Base-by-base conservation (phyloP, 169 alveolate genomes). In the Eimeria maxima region DNA sequence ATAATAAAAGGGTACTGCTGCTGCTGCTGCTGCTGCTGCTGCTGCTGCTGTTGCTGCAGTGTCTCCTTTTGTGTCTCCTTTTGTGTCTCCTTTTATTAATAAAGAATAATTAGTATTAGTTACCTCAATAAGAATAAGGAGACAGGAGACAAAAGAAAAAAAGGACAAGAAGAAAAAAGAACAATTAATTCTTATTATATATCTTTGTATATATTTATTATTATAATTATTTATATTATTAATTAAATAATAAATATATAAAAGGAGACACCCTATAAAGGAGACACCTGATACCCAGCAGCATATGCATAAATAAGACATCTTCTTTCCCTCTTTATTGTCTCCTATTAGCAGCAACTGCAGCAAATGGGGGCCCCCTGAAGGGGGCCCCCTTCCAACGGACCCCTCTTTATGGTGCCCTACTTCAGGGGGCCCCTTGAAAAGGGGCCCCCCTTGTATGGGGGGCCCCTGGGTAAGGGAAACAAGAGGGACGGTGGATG, bases 121-220 rank as follows among this genome's bases (percentile, higher is more conserved):
- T 20, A 55, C 5, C 57, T 83, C 92, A 6, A 69, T 29, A 16
- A 83, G 42, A 60, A 83, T 57, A 33, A 76, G 57, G 92, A 83
- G 47, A 57, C 76, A 83, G 24, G 92, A 74, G 53, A 69, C 76
- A 65, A 50, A 67, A 6, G 87, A 93, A 57, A 80, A 83, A 93
- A 93, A 16, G 18, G 96, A 90, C n/a, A 93, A 93, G 11, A 73
- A 24, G 6, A 90, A 74, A 16, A 71, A 20, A 45, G 89, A 55
- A 29, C 88, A 71, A 76, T 93, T 76, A 33, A 93, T 93, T 42
- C 96, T 69, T 29, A 92, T 80, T 33, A 80, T 45, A 84, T 57
- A 57, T 22, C 96, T 84, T 87, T 93, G 96, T 38, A 93, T 57
- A 13, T 80, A 38, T 4, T 92, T 92, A 73, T 93, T 93, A 69